Percentiles rank a stretch among this genome's conserved stretches.
Conservation (phyloP, 768 basidiomycete genomes). For the Mycena olivaceomarginata region DNA sequence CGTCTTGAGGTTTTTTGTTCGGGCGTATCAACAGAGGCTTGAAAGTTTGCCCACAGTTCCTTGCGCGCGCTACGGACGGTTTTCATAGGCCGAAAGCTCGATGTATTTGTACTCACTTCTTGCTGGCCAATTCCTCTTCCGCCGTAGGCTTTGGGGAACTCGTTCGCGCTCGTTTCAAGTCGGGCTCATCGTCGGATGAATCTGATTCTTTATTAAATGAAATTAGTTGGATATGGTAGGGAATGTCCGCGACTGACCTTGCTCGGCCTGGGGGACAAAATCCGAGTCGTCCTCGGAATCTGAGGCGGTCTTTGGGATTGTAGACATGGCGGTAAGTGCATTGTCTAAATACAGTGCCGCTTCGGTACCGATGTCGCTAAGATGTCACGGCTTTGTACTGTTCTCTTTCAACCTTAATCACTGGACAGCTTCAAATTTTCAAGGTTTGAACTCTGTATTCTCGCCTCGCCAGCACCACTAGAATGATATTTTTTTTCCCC, state of each 20-base stretch:
- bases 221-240: not conserved
- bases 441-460: too few relatives aligned
- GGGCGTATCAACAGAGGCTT: conserved; percentile 70
- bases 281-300: conserved; percentile 86
- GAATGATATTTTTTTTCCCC: too few relatives aligned
- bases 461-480: too few relatives aligned
- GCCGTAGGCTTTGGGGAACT: conserved; percentile 49
- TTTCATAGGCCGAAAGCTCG: conserved; percentile 16
- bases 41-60: conserved; percentile 81
- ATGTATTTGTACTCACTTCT: conserved; percentile 60
- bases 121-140: conserved; percentile 63
- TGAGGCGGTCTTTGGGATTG: conserved; percentile 50
- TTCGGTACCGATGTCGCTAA: not conserved
- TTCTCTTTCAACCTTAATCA: too few relatives aligned
- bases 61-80: conserved; percentile 70
- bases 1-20: conserved; percentile 42
- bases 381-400: too few relatives aligned
- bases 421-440: too few relatives aligned
- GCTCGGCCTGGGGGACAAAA: conserved; percentile 75
- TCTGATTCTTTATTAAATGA: conserved; percentile 55
- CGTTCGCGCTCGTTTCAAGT: conserved; percentile 58
- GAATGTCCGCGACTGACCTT: conserved; percentile 50
- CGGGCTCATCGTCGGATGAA: conserved; percentile 62
- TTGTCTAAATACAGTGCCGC: not conserved
- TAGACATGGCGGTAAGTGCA: conserved; percentile 22